Percentiles rank a stretch among this genome's conserved stretches.
Evolutionary conservation across 306 rosid genomes (phyloP).

Genomic region (Argentina anserina): DNA sequence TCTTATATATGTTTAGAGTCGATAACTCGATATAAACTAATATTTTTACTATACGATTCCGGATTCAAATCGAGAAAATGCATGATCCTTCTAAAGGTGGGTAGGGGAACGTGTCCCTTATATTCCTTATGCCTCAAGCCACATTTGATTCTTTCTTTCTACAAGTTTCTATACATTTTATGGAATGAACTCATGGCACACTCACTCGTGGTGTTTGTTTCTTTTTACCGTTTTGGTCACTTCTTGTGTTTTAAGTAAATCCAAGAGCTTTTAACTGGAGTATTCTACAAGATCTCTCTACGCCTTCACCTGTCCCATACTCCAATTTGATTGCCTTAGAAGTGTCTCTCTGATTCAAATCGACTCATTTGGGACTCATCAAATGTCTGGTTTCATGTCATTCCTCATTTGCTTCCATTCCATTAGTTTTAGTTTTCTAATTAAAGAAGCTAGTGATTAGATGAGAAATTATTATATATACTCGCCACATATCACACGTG

Average conservation of each 20-base stretch:
- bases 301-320: conserved; percentile 35
- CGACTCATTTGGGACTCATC: conserved; percentile 15
- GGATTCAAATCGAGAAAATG: background rate
- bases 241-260: conserved; percentile 53
- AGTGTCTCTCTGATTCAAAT: conserved; percentile 39
- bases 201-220: conserved; percentile 21
- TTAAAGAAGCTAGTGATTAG: background rate
- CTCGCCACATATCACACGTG: no score
- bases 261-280: conserved; percentile 24
- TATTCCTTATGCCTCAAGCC: conserved; percentile 28
- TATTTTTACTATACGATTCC: background rate
- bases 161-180: conserved; percentile 18
- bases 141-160: conserved; percentile 13
- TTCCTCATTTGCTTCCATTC: background rate
- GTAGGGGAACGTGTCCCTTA: background rate
- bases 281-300: conserved; percentile 34
- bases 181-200: conserved; percentile 12
- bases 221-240: conserved; percentile 31
- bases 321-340: conserved; percentile 68
- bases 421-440: background rate
- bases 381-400: conserved; percentile 12
- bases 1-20: background rate
- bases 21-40: background rate
- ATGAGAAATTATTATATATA: no score
- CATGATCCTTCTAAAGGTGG: background rate